These are phyloP conservation scores for Gynochthodes officinalis DNA, from an alignment of 257 asterid genomes.

Conservation along the genomic window DNA sequence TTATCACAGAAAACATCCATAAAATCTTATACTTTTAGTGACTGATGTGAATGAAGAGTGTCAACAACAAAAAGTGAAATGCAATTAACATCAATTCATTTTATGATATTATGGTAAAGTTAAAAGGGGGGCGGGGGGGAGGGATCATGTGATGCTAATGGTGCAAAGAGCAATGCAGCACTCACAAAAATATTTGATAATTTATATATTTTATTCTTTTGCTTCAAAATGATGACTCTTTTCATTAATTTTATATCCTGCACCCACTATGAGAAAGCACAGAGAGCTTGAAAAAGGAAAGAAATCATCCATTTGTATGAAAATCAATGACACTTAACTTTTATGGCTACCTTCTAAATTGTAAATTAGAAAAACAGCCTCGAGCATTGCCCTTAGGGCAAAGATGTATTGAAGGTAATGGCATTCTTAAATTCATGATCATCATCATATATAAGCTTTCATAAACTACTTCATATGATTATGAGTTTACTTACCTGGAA, in stretches of 20 bases:
- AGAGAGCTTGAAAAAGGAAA: no score
- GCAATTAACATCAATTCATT: no score
- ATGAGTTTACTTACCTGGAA: constrained; percentile 37
- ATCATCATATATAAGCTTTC: no score
- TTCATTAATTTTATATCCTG: neutral
- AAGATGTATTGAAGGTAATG: neutral
- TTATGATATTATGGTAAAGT: constrained; percentile 1
- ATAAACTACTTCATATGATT: no score
- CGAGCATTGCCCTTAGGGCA: neutral
- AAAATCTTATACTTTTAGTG: no score
- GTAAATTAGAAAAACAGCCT: neutral
- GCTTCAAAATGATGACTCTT: constrained; percentile 7
- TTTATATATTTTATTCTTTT: neutral
- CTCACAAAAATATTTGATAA: neutral
- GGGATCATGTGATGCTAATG: neutral
- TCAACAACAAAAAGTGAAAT: no score
- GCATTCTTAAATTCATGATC: neutral
- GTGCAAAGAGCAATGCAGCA: neutral
- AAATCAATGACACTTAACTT: neutral
- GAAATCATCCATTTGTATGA: constrained; percentile 3
- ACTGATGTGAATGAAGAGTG: no score
- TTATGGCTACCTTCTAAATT: neutral
- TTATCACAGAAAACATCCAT: no score
- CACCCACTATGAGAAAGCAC: constrained; percentile 6
- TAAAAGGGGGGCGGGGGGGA: constrained; percentile 6